A percentile compares a stretch with the other conserved stretches of the same genome.
Evolutionary conservation across 768 basidiomycete species (phyloP).

Genomic region (Psilocybe tampanensis): DNA sequence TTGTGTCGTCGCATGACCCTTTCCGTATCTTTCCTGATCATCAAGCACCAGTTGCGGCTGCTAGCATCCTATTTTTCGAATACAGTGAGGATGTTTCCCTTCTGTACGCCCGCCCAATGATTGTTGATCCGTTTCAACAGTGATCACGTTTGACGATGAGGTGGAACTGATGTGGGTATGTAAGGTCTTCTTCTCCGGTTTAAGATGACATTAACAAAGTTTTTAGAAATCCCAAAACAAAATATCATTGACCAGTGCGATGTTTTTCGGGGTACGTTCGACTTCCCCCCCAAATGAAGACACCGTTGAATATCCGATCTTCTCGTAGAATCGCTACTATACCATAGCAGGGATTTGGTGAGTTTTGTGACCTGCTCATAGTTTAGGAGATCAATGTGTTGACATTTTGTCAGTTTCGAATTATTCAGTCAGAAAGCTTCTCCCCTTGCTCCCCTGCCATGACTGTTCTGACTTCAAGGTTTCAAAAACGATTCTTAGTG

Average conservation of each 20-base stretch:
- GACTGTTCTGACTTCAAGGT: background rate
- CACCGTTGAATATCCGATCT: background rate
- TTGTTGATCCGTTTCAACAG: background rate
- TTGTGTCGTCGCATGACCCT: background rate
- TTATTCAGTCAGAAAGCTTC: background rate
- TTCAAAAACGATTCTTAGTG: background rate
- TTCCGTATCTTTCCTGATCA: background rate
- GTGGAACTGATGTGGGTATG: background rate
- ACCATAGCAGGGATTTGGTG: background rate
- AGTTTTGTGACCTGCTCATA: background rate
- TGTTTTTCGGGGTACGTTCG: background rate
- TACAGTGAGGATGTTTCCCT: background rate
- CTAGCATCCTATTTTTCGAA: background rate
- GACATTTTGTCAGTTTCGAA: background rate
- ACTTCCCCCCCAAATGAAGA: background rate
- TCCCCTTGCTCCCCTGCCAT: background rate
- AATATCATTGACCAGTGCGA: background rate
- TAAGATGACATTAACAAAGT: too few species aligned
- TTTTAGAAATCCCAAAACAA: background rate
- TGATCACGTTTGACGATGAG: background rate
- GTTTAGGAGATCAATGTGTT: too few species aligned
- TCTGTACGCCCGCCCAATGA: background rate
- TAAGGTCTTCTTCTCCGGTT: too few species aligned
- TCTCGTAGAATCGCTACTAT: background rate
- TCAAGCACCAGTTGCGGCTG: background rate